These are phyloP conservation scores for Dillenia suffruticosa DNA, from an alignment of 164 flowering plant genomes.

Conservation along the genomic window DNA sequence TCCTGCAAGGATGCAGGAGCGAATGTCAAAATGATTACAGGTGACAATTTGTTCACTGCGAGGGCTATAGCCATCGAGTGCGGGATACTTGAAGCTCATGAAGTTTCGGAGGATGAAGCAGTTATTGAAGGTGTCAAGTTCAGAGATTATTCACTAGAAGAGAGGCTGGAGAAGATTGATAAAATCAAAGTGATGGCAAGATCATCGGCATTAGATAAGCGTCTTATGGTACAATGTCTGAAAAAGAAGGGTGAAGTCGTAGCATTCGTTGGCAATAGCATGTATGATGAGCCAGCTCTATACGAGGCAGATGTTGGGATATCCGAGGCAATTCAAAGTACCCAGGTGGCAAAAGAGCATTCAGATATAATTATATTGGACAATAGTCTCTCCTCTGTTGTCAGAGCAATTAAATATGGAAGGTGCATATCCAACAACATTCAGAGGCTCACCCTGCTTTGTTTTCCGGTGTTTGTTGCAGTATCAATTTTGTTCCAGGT, in stretches of 20 bases:
- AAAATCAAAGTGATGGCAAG: background rate
- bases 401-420: no score
- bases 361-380: background rate
- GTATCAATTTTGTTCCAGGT: no score
- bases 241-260: background rate
- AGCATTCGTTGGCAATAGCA: background rate
- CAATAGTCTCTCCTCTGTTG: no score
- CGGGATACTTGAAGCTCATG: background rate
- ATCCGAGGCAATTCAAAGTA: background rate
- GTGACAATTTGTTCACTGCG: constrained; percentile 11
- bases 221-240: background rate
- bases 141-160: background rate
- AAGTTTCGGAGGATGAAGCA: background rate
- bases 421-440: no score
- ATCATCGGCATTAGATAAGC: background rate
- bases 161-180: background rate
- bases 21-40: constrained; percentile 11
- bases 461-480: no score
- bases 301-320: background rate
- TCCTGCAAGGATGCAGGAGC: constrained; percentile 14
- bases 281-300: background rate
- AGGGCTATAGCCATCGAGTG: constrained; percentile 14
- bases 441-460: no score
- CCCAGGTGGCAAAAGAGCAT: background rate
- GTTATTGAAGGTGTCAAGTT: background rate